Conservation (phyloP, 2,329 filamentous ascomycete genomes). For the Elsinoe australis region DNA sequence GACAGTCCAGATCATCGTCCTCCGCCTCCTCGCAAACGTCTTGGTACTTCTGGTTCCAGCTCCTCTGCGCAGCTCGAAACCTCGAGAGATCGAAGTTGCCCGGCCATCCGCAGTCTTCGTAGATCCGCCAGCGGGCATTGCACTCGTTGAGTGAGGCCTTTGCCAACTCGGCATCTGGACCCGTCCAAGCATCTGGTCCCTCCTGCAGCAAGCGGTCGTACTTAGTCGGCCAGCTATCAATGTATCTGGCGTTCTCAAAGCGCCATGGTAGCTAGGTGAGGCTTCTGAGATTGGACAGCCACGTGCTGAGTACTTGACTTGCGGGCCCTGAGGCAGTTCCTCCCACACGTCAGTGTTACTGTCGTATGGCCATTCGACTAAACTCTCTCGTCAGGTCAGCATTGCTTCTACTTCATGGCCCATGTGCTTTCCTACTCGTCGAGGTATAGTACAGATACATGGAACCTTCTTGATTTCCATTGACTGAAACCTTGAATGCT, state of each 20-base stretch:
- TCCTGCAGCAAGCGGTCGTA: conserved; percentile 1
- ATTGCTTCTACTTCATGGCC: neutral
- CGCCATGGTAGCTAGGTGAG: conserved; percentile 5
- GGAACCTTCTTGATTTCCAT: conserved; percentile 2
- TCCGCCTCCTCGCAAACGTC: conserved; percentile 2
- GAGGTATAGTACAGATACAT: conserved; percentile 3
- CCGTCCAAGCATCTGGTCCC: neutral
- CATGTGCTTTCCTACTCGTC: neutral
- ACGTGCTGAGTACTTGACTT: conserved; percentile 1
- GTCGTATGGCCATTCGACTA: conserved; percentile 1
- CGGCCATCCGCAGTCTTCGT: conserved; percentile 2
- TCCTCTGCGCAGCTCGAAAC: neutral
- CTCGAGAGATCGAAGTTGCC: neutral
- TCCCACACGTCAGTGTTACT: neutral
- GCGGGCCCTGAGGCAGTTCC: conserved; percentile 4
- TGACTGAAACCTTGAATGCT: neutral
- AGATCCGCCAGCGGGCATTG: neutral
- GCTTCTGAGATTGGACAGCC: conserved; percentile 4
- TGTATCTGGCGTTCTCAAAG: conserved; percentile 6
- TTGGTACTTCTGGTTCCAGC: neutral
- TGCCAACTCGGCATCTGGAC: conserved; percentile 1
- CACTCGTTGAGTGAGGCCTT: neutral
- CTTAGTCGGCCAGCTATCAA: neutral
- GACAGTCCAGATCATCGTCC: neutral
- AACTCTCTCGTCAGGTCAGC: neutral